phyloP scores from a whole-genome alignment of 1,284 basidiomycete species.

The Ustilago xerochloae region DNA sequence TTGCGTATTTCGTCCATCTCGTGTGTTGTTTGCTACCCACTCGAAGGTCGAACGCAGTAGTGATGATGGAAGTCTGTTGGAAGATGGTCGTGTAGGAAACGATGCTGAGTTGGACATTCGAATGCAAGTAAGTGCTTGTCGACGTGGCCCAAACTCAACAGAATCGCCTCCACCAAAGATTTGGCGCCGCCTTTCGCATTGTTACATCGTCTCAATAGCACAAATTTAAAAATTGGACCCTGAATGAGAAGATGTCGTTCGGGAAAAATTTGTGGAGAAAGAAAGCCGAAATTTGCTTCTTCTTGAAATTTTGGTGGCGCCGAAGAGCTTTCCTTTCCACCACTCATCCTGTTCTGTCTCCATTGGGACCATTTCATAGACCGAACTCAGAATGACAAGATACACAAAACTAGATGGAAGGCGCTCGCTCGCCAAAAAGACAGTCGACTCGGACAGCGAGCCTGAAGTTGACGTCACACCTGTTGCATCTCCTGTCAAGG shows the following conservation, averaged over 20 bases:
- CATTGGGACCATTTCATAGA: background rate
- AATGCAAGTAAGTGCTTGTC: too few relatives aligned
- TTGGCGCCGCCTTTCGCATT: background rate
- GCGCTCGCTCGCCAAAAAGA: slow-evolving; percentile 47
- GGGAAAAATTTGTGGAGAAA: slow-evolving; percentile 21
- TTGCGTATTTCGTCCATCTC: slow-evolving; percentile 70
- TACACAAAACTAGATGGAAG: slow-evolving; percentile 59
- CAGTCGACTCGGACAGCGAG: slow-evolving; percentile 36
- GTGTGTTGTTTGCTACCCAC: background rate
- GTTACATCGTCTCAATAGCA: background rate
- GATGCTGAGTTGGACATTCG: too few relatives aligned
- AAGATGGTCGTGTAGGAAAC: too few relatives aligned
- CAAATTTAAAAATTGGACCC: slow-evolving; percentile 12
- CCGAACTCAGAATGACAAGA: slow-evolving; percentile 43
- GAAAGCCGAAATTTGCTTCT: background rate
- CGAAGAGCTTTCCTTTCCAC: background rate
- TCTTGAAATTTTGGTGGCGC: slow-evolving; percentile 1
- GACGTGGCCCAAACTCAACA: slow-evolving; percentile 42
- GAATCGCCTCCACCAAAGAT: slow-evolving; percentile 15
- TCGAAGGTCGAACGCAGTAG: too few relatives aligned
- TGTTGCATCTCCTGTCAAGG: slow-evolving; percentile 14
- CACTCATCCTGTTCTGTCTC: background rate
- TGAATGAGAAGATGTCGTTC: slow-evolving; percentile 17
- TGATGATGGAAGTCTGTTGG: slow-evolving; percentile 2
- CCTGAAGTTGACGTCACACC: slow-evolving; percentile 17